phyloP scores from a whole-genome alignment of 1,139 yeast species.

The Tardiomyces blankii region DNA sequence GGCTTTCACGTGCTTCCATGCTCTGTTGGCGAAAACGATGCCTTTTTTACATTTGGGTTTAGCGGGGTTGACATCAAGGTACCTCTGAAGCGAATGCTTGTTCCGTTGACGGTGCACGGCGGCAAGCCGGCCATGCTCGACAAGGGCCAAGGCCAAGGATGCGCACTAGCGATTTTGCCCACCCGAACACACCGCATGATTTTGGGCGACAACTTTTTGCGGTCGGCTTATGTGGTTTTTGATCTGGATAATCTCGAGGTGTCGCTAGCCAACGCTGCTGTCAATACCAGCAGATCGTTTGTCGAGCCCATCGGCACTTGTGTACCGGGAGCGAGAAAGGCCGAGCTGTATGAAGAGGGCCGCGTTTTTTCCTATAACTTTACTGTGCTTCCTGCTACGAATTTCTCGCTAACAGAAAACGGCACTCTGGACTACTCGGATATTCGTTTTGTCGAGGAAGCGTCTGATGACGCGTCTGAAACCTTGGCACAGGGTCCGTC shows the following conservation, averaged over 20 bases:
- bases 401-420: neutral
- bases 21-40: conserved; percentile 7
- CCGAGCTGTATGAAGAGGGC: neutral
- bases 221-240: conserved; percentile 60
- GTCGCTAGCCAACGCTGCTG: conserved; percentile 37
- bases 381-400: neutral
- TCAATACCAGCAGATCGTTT: conserved; percentile 11
- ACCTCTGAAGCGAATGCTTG: conserved; percentile 29
- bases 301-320: conserved; percentile 13
- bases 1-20: conserved; percentile 17
- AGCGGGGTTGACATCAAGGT: conserved; percentile 39
- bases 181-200: conserved; percentile 16
- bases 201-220: conserved; percentile 61
- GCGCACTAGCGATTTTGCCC: conserved; percentile 15
- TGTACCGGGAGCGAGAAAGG: neutral
- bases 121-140: conserved; percentile 11
- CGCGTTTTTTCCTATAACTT: neutral
- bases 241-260: conserved; percentile 54
- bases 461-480: neutral
- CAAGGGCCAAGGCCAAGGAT: conserved; percentile 14
- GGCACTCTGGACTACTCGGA: neutral
- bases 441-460: neutral
- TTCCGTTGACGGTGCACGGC: conserved; percentile 5
- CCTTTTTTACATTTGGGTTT: conserved; percentile 32
- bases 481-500: too few species aligned